Evolutionary conservation across 1,284 basidiomycete species (phyloP), one percentile per base, ranked within the genome.

Genomic region (Acaromyces ingoldii): DNA sequence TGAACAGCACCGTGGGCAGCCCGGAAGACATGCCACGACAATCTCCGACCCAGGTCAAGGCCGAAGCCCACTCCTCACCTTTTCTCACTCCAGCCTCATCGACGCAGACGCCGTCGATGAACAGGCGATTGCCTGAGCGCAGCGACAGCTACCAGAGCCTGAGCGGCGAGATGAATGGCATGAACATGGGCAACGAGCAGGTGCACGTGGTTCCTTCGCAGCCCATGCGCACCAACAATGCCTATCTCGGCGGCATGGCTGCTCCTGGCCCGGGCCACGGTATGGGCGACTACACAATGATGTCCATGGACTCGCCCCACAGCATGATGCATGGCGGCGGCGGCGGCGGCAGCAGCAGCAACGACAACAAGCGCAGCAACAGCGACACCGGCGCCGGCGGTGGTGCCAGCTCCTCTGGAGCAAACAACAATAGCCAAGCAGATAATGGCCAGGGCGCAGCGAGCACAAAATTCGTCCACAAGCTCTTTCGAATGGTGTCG

Each of bases 401-500:
- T 34, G 19, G 34, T 22, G 22, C 31, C 43, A 25, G 17, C 24
- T 37, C 34, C 46, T 37, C 33, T 11, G 33, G 36, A 22, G 4
- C 36, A 37, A 22, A 37, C 17, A 17, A 37, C 36, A 22, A 17
- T 22, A 3, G 36, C 24, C 4, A 37, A 22, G 24, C 17, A 17
- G 36, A 37, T 17, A 30, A 29, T 25, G 41, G 42, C n/a, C 39
- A 44, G 6, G 41, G 22, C 25, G 41, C 19, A 15, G 31, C 67
- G 56, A 55, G 55, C 51, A 63, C 52, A 50, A 65, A 63, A 30
- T 70, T 70, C 24, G 67, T 70, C 40, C 60, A 65, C 57, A 70
- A 70, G 54, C 58, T 70, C 41, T 65, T 63, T 52, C 55, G 58
- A 37, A 70, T 70, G 67, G 65, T 70, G 47, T 50, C 54, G 46